Percentiles rank a stretch among this genome's conserved stretches.
These are phyloP conservation scores for Pseudonitzschia pungens DNA, from an alignment of 108 stramenopile species.

Conservation along the genomic window DNA sequence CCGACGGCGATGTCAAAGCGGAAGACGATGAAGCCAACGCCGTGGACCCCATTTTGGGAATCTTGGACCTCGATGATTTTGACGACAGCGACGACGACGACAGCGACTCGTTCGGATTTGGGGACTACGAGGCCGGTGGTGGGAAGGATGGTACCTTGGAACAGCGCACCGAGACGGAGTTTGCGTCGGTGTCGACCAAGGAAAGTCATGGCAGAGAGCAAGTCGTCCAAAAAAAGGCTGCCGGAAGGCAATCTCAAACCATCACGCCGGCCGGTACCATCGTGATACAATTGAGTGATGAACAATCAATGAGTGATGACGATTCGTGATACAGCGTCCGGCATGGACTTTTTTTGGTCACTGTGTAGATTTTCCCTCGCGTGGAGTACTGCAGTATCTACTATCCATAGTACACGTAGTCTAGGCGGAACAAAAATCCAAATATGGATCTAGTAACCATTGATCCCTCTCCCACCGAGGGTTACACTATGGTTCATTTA, in stretches of 20 bases:
- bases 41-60: slow-evolving; percentile 3
- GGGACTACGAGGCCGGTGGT: background rate
- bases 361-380: too few relatives aligned
- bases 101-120: slow-evolving; percentile 29
- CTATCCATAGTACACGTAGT: too few relatives aligned
- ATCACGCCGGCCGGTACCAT: too few relatives aligned
- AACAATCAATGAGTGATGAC: too few relatives aligned
- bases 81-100: slow-evolving; percentile 30
- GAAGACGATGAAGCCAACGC: slow-evolving; percentile 13
- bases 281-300: too few relatives aligned
- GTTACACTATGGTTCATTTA: background rate
- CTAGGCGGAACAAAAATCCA: too few relatives aligned
- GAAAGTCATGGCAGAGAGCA: too few relatives aligned
- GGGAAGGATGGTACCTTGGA: background rate
- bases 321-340: too few relatives aligned
- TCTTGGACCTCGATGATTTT: slow-evolving; percentile 23
- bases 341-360: too few relatives aligned
- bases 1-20: background rate
- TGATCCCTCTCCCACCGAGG: background rate
- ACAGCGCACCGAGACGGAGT: background rate
- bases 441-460: too few relatives aligned
- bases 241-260: background rate
- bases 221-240: background rate
- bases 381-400: too few relatives aligned
- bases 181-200: background rate